Base-by-base conservation (phyloP, 441 rosid species). In the Kokia cookei region DNA sequence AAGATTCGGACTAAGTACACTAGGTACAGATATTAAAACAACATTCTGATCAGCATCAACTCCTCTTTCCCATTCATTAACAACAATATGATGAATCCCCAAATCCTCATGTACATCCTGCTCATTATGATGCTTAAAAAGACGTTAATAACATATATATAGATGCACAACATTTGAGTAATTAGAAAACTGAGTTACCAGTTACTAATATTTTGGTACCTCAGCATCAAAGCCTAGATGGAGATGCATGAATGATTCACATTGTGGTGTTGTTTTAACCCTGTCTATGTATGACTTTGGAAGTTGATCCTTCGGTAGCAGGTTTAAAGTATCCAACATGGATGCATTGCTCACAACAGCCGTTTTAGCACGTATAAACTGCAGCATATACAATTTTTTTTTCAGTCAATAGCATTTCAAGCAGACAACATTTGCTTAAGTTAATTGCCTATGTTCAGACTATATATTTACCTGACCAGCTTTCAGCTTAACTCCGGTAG, bases 241-340 rank as follows among this genome's bases (percentile, higher is more conserved):
- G 77, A 94, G 95, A 90, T 94, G 98, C 98, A 94, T 93, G 83
- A 93, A 94, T 10, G 99, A 94, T 80, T 94, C 97, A 22, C 99
- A 94, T 65, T 93, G 94, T 0, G 84, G 89, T 10, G 93, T 91
- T 29, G 65, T 77, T 71, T 84, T 83, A 48, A 91, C 80, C 73
- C 87, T 78, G 48, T 85, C 86, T 2, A 82, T 24, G 45, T 88
- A 93, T 2, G 93, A 83, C 76, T 82, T 86, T 0, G 97, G 96
- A 63, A 94, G 84, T 71, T 73, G 66, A 76, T 92, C 94, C 80
- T 74, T 79, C 2, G 97, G 96, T 77, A 94, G 80, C 75, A 94
- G 82, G 54, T 84, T 87, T 71, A 89, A 78, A 3, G 97, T 92
- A 81, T 92, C 94, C 99, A 97, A 94, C 97, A 89, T 93, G 2